Evolutionary conservation across 2,329 filamentous ascomycete species (phyloP).

Genomic region (Colletotrichum tamarilloi): DNA sequence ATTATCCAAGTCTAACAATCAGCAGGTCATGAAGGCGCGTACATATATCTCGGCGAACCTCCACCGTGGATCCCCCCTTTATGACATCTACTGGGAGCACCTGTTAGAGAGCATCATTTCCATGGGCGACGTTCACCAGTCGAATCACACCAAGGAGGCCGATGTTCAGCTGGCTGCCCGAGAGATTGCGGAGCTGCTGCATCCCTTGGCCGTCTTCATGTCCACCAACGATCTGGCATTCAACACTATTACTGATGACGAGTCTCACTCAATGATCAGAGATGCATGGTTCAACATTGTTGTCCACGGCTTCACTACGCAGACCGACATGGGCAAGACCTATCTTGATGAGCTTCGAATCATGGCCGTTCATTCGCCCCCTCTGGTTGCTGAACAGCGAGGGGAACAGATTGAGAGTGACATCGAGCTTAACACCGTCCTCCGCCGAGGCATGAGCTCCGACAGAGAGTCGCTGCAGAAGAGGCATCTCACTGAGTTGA

Average conservation of each 20-base stretch:
- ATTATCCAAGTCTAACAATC: not conserved
- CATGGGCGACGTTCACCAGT: conserved; percentile 85
- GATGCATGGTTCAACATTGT: conserved; percentile 99
- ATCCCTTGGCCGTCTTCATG: conserved; percentile 88
- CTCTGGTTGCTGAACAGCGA: conserved; percentile 87
- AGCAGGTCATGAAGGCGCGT: conserved; percentile 79
- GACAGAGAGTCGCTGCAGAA: conserved; percentile 86
- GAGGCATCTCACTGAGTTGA: conserved; percentile 76
- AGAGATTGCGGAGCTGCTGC: conserved; percentile 88
- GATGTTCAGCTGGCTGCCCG: conserved; percentile 86
- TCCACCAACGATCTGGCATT: conserved; percentile 70
- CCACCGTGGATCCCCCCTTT: conserved; percentile 77
- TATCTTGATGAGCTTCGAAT: conserved; percentile 82
- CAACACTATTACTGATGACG: conserved; percentile 67
- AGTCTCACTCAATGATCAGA: conserved; percentile 78
- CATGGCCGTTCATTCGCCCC: conserved; percentile 87
- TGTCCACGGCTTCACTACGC: conserved; percentile 87
- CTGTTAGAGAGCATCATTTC: conserved; percentile 89
- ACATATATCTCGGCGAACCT: conserved; percentile 80
- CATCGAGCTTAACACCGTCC: conserved; percentile 93
- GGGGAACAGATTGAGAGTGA: conserved; percentile 94
- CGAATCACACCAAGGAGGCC: conserved; percentile 77
- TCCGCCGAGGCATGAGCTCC: conserved; percentile 85
- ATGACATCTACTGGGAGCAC: conserved; percentile 85
- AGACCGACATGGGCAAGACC: conserved; percentile 77